Evolutionary conservation across 768 basidiomycete species (phyloP).

Genomic region (Tephrocybe sp.): DNA sequence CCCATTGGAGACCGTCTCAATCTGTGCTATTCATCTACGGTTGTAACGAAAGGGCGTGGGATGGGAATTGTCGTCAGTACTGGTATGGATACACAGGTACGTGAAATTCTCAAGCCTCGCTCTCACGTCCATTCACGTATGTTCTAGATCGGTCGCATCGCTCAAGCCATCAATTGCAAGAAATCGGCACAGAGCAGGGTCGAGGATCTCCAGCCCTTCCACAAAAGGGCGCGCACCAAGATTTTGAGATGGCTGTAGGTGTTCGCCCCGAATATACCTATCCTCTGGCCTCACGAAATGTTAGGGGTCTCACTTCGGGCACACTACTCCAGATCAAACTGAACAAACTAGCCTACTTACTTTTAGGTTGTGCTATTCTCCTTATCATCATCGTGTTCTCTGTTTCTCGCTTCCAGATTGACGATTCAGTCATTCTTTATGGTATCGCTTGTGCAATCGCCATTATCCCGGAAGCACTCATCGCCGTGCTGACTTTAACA

Average conservation of each 20-base stretch:
- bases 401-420: slow-evolving; percentile 31
- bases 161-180: slow-evolving; percentile 32
- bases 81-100: slow-evolving; percentile 54
- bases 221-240: slow-evolving; percentile 21
- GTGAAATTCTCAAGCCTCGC: slow-evolving; percentile 9
- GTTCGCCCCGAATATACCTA: not conserved
- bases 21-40: slow-evolving; percentile 42
- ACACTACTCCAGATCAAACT: slow-evolving; percentile 40
- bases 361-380: slow-evolving; percentile 34
- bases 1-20: slow-evolving; percentile 44
- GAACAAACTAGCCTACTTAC: slow-evolving; percentile 32
- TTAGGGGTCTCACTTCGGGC: slow-evolving; percentile 32
- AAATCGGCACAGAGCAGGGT: slow-evolving; percentile 9
- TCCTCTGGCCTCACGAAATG: not conserved
- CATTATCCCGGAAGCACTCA: slow-evolving; percentile 42
- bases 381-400: slow-evolving; percentile 38
- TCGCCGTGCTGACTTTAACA: slow-evolving; percentile 55
- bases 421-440: slow-evolving; percentile 34
- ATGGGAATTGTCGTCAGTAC: slow-evolving; percentile 46
- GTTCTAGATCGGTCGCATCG: slow-evolving; percentile 37
- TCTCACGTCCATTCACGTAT: not conserved
- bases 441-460: slow-evolving; percentile 38
- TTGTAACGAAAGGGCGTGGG: slow-evolving; percentile 49
- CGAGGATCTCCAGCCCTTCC: slow-evolving; percentile 23
- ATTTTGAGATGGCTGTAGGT: slow-evolving; percentile 28